These are phyloP conservation scores for Jamesozyma piceae DNA, from an alignment of 805 yeast species.

Conservation along the genomic window DNA sequence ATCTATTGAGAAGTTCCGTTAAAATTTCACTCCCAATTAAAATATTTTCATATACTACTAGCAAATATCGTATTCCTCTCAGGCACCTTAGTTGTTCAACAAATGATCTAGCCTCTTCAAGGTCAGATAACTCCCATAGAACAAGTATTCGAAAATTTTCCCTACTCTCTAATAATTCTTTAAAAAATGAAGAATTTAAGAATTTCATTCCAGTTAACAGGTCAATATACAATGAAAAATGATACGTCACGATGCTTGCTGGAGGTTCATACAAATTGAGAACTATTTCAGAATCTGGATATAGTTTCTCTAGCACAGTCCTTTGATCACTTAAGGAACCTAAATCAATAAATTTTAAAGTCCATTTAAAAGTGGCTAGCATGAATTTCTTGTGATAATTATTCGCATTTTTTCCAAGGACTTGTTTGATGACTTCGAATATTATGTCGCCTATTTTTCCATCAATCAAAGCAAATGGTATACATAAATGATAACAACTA, in stretches of 20 bases:
- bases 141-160: constrained; percentile 8
- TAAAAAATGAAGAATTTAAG: constrained; percentile 3
- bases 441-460: constrained; percentile 10
- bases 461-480: constrained; percentile 14
- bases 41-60: constrained; percentile 9
- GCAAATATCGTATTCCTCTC: constrained; percentile 14
- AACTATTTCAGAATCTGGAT: constrained; percentile 1
- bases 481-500: constrained; percentile 9
- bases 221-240: constrained; percentile 13
- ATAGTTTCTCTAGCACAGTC: constrained; percentile 2
- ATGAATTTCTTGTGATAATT: constrained; percentile 1
- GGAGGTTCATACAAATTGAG: constrained; percentile 5
- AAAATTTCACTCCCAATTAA: constrained; percentile 4
- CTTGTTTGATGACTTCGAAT: constrained; percentile 5
- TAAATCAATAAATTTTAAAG: constrained; percentile 13
- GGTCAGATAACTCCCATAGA: constrained; percentile 16
- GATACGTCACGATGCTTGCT: constrained; percentile 6
- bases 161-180: background rate
- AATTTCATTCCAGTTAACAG: constrained; percentile 6
- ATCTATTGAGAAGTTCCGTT: constrained; percentile 4
- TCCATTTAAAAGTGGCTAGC: constrained; percentile 7
- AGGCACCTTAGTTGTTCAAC: constrained; percentile 11
- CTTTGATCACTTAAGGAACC: constrained; percentile 11
- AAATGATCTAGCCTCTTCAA: constrained; percentile 6
- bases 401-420: constrained; percentile 8